These are phyloP conservation scores for Leccinum fibrillosum DNA, from an alignment of 768 basidiomycete species.

Conservation along the genomic window DNA sequence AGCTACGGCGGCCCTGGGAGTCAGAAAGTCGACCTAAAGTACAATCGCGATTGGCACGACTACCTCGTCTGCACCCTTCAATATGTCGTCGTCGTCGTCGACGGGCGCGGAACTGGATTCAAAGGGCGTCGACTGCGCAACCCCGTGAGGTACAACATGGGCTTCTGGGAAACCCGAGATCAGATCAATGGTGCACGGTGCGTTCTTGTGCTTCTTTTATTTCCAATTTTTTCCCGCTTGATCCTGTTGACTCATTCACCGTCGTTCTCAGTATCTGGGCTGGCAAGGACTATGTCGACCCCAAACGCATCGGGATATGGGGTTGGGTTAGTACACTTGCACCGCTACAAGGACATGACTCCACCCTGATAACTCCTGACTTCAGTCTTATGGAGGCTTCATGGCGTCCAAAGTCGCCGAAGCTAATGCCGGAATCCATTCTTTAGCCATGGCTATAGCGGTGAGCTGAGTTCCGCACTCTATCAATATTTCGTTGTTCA, in stretches of 20 bases:
- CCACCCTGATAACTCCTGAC: background rate
- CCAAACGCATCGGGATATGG: slow-evolving; percentile 90
- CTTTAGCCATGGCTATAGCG: slow-evolving; percentile 87
- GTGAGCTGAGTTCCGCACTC: slow-evolving; percentile 41
- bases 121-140: slow-evolving; percentile 84
- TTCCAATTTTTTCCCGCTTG: background rate
- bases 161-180: slow-evolving; percentile 85
- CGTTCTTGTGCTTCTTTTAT: slow-evolving; percentile 13
- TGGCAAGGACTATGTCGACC: slow-evolving; percentile 83
- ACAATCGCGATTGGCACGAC: slow-evolving; percentile 78
- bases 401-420: slow-evolving; percentile 94
- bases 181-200: slow-evolving; percentile 87
- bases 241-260: background rate
- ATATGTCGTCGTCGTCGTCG: slow-evolving; percentile 85
- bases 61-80: slow-evolving; percentile 78
- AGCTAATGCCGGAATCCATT: slow-evolving; percentile 85
- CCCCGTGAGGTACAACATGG: slow-evolving; percentile 84
- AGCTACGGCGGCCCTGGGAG: slow-evolving; percentile 91
- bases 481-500: slow-evolving; percentile 7
- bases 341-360: background rate
- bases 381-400: slow-evolving; percentile 92
- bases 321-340: slow-evolving; percentile 73
- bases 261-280: slow-evolving; percentile 60
- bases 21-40: slow-evolving; percentile 70
- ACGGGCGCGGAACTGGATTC: slow-evolving; percentile 92